Conservation (phyloP, 495 filamentous ascomycete genomes). For the Achaetomiella virescens region DNA sequence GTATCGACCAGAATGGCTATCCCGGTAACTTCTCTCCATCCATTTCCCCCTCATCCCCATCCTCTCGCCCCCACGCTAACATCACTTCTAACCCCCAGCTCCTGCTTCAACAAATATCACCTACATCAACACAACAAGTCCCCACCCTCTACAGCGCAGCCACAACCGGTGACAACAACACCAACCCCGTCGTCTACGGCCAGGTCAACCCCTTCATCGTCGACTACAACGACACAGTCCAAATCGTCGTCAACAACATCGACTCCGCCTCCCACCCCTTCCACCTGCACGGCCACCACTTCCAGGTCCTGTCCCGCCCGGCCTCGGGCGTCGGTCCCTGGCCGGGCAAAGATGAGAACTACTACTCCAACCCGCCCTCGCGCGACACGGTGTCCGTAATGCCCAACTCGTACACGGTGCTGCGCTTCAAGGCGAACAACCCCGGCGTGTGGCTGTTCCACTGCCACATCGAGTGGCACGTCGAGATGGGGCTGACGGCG, state of each 20-base stretch:
- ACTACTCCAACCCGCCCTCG: slow-evolving; percentile 39
- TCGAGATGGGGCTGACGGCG: slow-evolving; percentile 63
- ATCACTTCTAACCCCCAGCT: slow-evolving; percentile 30
- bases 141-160: slow-evolving; percentile 72
- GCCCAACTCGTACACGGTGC: slow-evolving; percentile 49
- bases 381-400: slow-evolving; percentile 53
- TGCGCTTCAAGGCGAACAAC: slow-evolving; percentile 58
- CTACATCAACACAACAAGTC: slow-evolving; percentile 67
- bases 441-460: slow-evolving; percentile 78
- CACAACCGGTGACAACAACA: slow-evolving; percentile 54
- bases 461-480: slow-evolving; percentile 79
- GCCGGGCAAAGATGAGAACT: slow-evolving; percentile 33
- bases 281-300: slow-evolving; percentile 67
- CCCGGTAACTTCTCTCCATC: slow-evolving; percentile 35
- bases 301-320: slow-evolving; percentile 60
- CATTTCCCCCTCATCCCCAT: too few relatives aligned
- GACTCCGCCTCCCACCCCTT: slow-evolving; percentile 55
- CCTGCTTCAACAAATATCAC: slow-evolving; percentile 73
- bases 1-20: slow-evolving; percentile 56
- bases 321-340: slow-evolving; percentile 35
- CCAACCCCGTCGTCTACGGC: slow-evolving; percentile 65
- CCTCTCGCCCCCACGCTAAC: background rate
- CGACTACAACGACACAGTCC: slow-evolving; percentile 57
- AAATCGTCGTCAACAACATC: slow-evolving; percentile 76
- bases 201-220: slow-evolving; percentile 63